Percentiles rank a stretch among this genome's conserved stretches.
Evolutionary conservation across 192 early-diverging fungal species (phyloP).

Genomic region (Podila horticola): DNA sequence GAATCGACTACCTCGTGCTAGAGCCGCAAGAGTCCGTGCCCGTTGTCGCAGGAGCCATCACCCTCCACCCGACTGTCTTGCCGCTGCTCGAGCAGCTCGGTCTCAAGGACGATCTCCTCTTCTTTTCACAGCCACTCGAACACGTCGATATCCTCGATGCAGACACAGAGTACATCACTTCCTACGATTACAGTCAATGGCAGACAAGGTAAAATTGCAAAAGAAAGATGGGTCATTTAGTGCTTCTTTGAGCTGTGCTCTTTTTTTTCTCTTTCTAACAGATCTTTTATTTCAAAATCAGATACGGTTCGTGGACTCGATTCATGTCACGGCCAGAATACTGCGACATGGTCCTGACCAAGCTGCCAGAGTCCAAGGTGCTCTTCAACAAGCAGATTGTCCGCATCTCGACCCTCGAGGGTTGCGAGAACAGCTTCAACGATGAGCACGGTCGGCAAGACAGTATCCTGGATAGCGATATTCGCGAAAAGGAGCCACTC

Average conservation of each 20-base stretch:
- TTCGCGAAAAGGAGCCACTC: slow-evolving; percentile 5
- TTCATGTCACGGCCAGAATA: slow-evolving; percentile 43
- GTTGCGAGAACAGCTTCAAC: neutral
- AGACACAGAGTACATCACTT: slow-evolving; percentile 21
- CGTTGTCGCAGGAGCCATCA: slow-evolving; percentile 30
- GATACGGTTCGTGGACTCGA: slow-evolving; percentile 40
- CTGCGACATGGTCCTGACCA: slow-evolving; percentile 36
- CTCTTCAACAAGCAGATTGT: slow-evolving; percentile 28
- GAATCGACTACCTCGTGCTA: slow-evolving; percentile 48
- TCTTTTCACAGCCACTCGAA: slow-evolving; percentile 46
- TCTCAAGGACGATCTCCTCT: slow-evolving; percentile 42
- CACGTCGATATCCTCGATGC: slow-evolving; percentile 33
- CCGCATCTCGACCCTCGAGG: slow-evolving; percentile 5
- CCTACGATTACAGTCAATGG: slow-evolving; percentile 32
- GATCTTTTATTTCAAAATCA: neutral
- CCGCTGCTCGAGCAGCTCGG: slow-evolving; percentile 43
- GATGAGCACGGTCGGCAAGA: slow-evolving; percentile 8
- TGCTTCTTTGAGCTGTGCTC: neutral
- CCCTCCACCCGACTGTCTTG: slow-evolving; percentile 39
- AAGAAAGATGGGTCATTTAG: neutral
- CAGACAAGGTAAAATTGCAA: slow-evolving; percentile 25
- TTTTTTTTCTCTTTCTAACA: slow-evolving; percentile 3
- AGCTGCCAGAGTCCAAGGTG: slow-evolving; percentile 37
- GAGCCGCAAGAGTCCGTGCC: slow-evolving; percentile 39
- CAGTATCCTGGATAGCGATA: slow-evolving; percentile 22